Conservation (phyloP, 148 eudicot species). For the Fagopyrum tataricum region DNA sequence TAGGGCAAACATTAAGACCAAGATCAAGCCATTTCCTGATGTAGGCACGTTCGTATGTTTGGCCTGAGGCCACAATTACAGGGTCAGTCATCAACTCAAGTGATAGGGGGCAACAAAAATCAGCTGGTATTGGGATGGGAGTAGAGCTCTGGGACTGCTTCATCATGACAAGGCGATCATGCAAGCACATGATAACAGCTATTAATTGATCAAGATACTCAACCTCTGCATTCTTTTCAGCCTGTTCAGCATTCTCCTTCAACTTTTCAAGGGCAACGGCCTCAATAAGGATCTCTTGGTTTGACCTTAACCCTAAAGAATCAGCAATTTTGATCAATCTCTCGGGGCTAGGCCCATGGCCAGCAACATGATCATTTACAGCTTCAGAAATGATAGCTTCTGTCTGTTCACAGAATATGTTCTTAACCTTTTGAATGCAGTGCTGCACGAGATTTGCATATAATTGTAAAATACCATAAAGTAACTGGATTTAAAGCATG, state of each 20-base stretch:
- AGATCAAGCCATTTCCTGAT: slow-evolving; percentile 90
- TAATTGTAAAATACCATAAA: not conserved
- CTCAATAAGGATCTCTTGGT: slow-evolving; percentile 88
- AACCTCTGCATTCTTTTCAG: slow-evolving; percentile 72
- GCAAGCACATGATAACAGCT: slow-evolving; percentile 66
- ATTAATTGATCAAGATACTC: slow-evolving; percentile 74
- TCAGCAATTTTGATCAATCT: slow-evolving; percentile 51
- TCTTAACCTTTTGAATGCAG: slow-evolving; percentile 50
- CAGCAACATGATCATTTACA: slow-evolving; percentile 54
- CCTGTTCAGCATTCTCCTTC: slow-evolving; percentile 90
- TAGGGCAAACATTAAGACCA: slow-evolving; percentile 91
- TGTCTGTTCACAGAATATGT: slow-evolving; percentile 34
- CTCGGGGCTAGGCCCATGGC: slow-evolving; percentile 58
- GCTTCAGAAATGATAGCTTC: slow-evolving; percentile 47
- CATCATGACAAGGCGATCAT: slow-evolving; percentile 58
- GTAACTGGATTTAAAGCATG: not conserved
- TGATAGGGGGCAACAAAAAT: slow-evolving; percentile 93
- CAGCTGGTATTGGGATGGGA: slow-evolving; percentile 71
- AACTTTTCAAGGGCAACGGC: slow-evolving; percentile 91
- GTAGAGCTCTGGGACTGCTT: slow-evolving; percentile 71
- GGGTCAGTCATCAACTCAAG: slow-evolving; percentile 98
- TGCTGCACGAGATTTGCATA: slow-evolving; percentile 28
- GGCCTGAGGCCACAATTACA: slow-evolving; percentile 93
- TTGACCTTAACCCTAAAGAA: slow-evolving; percentile 56
- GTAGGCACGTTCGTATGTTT: slow-evolving; percentile 85